Evolutionary conservation across 306 rosid species (phyloP), one percentile per base, ranked within the genome.

Genomic region (Carpinus viminea): DNA sequence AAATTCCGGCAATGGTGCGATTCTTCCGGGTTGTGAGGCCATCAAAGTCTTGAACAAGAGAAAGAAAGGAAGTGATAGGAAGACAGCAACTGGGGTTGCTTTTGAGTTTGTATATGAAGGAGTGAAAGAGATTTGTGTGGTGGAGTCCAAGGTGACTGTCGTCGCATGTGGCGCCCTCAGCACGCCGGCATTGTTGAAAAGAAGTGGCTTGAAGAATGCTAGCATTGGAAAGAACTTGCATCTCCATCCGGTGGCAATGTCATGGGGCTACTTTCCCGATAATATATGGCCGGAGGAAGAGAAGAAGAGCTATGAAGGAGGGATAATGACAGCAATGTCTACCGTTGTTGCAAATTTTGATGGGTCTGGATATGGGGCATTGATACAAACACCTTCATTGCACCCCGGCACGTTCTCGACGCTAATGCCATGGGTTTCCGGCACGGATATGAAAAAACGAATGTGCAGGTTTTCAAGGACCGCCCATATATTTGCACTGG

Each of bases 271-370:
- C 72, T 93, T 93, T 38, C 98, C 97, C 2, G 93, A 88, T 31
- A 78, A 88, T 72, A 78, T 72, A 47, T 85, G 94, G 94, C 92
- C 91, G 8, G 88, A 86, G 80, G 7, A 76, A 71, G 60, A 79
- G 57, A 91, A 89, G 68, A 93, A 85, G 84, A 91, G 97, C 86
- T 93, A 85, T 46, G 96, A 93, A 80, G 97, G 98, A 77, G 98
- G 93, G 70, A 91, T 91, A 80, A 90, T 93, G 97, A 93, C 97
- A 72, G 90, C 96, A 76, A 93, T 93, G 96, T 93, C 96, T 3
- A 70, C 90, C 0, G 91, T 89, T 57, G 90, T 74, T 12, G 93
- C 87, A 0, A 90, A 88, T 56, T 70, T 87, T 64, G 86, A 88
- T 4, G 78, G 78, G 48, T 88, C 96, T 12, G 94, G 96, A 36